phyloP scores from a whole-genome alignment of 2,329 filamentous ascomycete species.

The Stachybotrys elegans region DNA sequence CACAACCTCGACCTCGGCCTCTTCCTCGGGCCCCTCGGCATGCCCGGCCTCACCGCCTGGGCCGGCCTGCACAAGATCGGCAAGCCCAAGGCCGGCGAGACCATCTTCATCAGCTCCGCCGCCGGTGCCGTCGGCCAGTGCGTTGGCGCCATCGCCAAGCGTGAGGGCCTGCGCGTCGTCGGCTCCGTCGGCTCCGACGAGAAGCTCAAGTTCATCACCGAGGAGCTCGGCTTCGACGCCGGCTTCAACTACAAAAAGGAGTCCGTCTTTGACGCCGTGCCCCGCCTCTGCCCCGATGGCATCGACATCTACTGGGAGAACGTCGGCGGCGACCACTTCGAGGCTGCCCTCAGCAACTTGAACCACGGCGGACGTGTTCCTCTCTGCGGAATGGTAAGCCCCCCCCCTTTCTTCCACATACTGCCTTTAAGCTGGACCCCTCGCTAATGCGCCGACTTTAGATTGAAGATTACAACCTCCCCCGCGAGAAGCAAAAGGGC shows the following conservation, averaged over 20 bases:
- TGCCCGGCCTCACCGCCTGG: slow-evolving; percentile 75
- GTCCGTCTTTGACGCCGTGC: slow-evolving; percentile 57
- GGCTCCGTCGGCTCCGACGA: slow-evolving; percentile 72
- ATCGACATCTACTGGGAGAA: slow-evolving; percentile 82
- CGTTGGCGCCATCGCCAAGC: slow-evolving; percentile 72
- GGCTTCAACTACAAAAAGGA: slow-evolving; percentile 82
- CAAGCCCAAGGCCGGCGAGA: slow-evolving; percentile 70
- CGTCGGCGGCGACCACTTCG: slow-evolving; percentile 69
- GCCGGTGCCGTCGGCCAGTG: slow-evolving; percentile 71
- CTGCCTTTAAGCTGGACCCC: no score
- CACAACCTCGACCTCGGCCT: slow-evolving; percentile 53
- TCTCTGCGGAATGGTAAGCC: slow-evolving; percentile 54
- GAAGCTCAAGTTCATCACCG: slow-evolving; percentile 66
- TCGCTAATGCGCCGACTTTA: no score
- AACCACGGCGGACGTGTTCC: slow-evolving; percentile 64
- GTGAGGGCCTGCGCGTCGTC: slow-evolving; percentile 68
- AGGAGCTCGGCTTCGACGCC: slow-evolving; percentile 64
- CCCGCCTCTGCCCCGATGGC: slow-evolving; percentile 63
- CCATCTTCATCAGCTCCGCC: slow-evolving; percentile 71
- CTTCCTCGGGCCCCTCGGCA: slow-evolving; percentile 68
- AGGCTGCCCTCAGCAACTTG: slow-evolving; percentile 37
- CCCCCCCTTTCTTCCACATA: no score
- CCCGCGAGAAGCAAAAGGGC: slow-evolving; percentile 51
- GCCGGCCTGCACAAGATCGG: slow-evolving; percentile 71
- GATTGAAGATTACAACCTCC: slow-evolving; percentile 71